phyloP scores from a whole-genome alignment of 2,329 filamentous ascomycete genomes.

The Alternaria solani region DNA sequence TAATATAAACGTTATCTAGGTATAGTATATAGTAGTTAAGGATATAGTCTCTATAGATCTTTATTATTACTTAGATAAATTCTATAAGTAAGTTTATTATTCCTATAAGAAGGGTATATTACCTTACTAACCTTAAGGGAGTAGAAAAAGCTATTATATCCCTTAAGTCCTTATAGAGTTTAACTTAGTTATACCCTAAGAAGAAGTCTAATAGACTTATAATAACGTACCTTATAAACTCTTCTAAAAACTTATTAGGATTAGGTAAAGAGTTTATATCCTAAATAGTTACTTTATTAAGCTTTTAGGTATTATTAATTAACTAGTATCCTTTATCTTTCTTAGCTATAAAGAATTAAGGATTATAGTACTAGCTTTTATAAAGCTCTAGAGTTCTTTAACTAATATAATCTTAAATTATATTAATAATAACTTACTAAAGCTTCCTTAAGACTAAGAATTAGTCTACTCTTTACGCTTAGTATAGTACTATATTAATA shows the following conservation, averaged over 20 bases:
- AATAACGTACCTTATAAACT: background rate
- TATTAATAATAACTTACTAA: background rate
- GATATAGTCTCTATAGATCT: too few species aligned
- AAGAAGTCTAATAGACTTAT: background rate
- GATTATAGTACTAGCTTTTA: background rate
- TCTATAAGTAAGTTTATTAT: too few species aligned
- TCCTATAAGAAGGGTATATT: too few species aligned
- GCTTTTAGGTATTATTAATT: background rate
- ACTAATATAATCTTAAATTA: background rate
- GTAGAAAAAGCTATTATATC: too few species aligned
- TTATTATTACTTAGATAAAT: too few species aligned
- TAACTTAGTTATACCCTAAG: background rate
- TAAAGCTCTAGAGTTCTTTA: background rate
- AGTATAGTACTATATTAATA: background rate
- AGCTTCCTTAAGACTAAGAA: background rate
- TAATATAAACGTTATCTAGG: too few species aligned
- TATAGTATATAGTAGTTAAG: too few species aligned
- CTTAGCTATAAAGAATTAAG: background rate
- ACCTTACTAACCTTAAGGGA: too few species aligned
- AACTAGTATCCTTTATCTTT: background rate
- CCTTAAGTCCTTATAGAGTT: background rate
- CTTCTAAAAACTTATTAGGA: background rate
- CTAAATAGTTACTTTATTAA: too few species aligned
- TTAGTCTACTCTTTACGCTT: background rate
- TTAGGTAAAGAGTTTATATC: too few species aligned